Conservation (phyloP, 2,329 filamentous ascomycete genomes). For the Cercospora canescens region DNA sequence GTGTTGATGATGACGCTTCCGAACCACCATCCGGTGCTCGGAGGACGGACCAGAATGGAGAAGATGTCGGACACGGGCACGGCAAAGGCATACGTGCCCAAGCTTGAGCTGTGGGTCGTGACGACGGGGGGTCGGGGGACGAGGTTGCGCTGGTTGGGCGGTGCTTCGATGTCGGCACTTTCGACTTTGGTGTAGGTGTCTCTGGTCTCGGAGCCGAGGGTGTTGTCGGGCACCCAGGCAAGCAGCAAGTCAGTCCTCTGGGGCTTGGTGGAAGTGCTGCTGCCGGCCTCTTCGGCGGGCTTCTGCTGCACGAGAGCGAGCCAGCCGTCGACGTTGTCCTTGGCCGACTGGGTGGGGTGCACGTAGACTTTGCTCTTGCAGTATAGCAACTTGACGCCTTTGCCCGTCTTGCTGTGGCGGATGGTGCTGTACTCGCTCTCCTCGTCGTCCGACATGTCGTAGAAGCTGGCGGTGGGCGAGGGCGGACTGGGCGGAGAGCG, state of each 20-base stretch:
- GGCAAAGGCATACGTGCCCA: constrained; percentile 86
- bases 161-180: constrained; percentile 74
- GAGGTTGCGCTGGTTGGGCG: constrained; percentile 83
- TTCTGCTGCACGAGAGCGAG: constrained; percentile 93
- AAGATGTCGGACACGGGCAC: constrained; percentile 89
- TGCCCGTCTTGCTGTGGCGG: constrained; percentile 63
- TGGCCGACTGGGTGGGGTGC: constrained; percentile 87
- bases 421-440: constrained; percentile 95
- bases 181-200: constrained; percentile 96
- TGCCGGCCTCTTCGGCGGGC: constrained; percentile 39
- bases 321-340: constrained; percentile 94
- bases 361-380: constrained; percentile 99
- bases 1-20: constrained; percentile 94
- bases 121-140: constrained; percentile 89
- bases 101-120: constrained; percentile 68
- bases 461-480: constrained; percentile 85
- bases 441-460: constrained; percentile 94
- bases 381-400: constrained; percentile 88
- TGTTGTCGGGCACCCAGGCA: constrained; percentile 89
- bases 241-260: constrained; percentile 74
- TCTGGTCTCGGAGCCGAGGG: constrained; percentile 69
- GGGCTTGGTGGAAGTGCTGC: constrained; percentile 40
- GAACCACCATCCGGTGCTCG: constrained; percentile 97
- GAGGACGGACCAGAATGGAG: constrained; percentile 84
- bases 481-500: constrained; percentile 42